Evolutionary conservation across 306 rosid genomes (phyloP).

Genomic region (Fragaria ananassa): DNA sequence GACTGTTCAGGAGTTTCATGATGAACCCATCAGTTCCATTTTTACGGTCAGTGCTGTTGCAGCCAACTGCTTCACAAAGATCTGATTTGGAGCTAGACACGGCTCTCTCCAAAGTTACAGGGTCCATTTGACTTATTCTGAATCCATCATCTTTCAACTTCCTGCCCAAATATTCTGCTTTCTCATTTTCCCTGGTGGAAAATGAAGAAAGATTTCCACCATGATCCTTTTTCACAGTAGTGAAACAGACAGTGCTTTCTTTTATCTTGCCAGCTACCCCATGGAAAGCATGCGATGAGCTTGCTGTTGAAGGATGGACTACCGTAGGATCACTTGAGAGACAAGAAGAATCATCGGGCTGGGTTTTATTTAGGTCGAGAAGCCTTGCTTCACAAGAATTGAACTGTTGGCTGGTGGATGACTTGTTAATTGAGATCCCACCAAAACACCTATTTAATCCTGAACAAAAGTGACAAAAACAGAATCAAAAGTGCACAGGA

Average conservation of each 20-base stretch:
- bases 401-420: conserved; percentile 18
- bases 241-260: conserved; percentile 18
- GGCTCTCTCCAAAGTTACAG: conserved; percentile 13
- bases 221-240: conserved; percentile 17
- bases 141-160: conserved; percentile 14
- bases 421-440: conserved; percentile 14
- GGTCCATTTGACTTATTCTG: conserved; percentile 26
- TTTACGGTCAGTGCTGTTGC: conserved; percentile 8
- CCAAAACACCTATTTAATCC: conserved; percentile 24
- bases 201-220: conserved; percentile 16
- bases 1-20: conserved; percentile 15
- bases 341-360: conserved; percentile 37
- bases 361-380: conserved; percentile 54
- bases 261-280: conserved; percentile 26
- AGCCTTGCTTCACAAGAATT: conserved; percentile 24
- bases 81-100: conserved; percentile 8
- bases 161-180: conserved; percentile 11
- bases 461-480: conserved; percentile 20
- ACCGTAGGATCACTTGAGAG: conserved; percentile 39
- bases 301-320: conserved; percentile 38
- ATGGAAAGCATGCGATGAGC: conserved; percentile 25
- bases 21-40: conserved; percentile 10
- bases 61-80: conserved; percentile 18
- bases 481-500: conserved; percentile 1
- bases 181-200: conserved; percentile 24